Percentiles rank a stretch among this genome's conserved stretches.
Evolutionary conservation across 2,329 filamentous ascomycete species (phyloP).

Genomic region (Paecilomyces sp.): DNA sequence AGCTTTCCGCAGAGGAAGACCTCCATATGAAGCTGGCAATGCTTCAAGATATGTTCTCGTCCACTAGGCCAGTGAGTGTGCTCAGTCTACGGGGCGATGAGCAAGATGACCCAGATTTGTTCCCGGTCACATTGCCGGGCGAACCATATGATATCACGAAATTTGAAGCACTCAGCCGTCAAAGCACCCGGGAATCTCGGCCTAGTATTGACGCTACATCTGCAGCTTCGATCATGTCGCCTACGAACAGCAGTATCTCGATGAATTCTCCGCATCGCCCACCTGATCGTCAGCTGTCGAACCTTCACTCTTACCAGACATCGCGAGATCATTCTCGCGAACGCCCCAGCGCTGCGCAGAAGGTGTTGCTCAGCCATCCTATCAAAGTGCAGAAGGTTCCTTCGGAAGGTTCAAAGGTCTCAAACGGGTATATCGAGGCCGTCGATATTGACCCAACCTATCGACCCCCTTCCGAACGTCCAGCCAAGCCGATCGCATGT

Average conservation of each 20-base stretch:
- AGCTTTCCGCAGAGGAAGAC: conserved; percentile 35
- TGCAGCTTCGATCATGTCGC: conserved; percentile 28
- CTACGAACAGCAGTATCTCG: conserved; percentile 33
- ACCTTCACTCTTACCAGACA: conserved; percentile 9
- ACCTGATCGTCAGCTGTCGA: conserved; percentile 9
- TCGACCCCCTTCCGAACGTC: conserved; percentile 65
- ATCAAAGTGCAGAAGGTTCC: conserved; percentile 23
- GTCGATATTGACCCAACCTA: conserved; percentile 84
- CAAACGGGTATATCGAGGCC: conserved; percentile 83
- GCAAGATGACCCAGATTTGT: conserved; percentile 39
- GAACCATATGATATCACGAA: conserved; percentile 22
- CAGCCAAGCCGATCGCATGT: conserved; percentile 71
- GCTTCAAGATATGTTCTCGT: conserved; percentile 42
- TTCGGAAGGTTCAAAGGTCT: conserved; percentile 22
- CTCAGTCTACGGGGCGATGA: conserved; percentile 37
- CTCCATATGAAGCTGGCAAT: conserved; percentile 35
- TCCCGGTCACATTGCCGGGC: conserved; percentile 31
- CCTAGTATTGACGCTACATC: conserved; percentile 26
- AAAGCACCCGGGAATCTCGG: conserved; percentile 23
- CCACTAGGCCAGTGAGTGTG: conserved; percentile 34
- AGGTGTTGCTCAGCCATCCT: conserved; percentile 16
- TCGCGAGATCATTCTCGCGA: conserved; percentile 18
- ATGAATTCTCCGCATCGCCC: conserved; percentile 26
- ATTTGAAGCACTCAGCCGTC: conserved; percentile 19
- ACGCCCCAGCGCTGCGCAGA: conserved; percentile 14